Percentiles rank a stretch among this genome's conserved stretches.
phyloP scores from a whole-genome alignment of 2,329 filamentous ascomycete genomes.

The Aspergillus japonicus region DNA sequence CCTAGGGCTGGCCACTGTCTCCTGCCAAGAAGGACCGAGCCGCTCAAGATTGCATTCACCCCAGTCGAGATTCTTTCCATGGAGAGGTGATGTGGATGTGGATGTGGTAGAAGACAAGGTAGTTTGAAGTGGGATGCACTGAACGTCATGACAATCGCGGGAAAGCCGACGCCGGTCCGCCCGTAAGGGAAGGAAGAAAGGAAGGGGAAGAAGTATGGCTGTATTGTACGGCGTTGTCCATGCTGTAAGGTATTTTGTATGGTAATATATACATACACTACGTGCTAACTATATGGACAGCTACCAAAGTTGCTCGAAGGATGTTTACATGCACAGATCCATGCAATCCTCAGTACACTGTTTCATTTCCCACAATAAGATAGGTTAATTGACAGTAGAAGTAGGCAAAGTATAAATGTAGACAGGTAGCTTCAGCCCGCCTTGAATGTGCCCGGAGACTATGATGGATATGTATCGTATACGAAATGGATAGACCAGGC shows the following conservation, averaged over 20 bases:
- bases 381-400: too few relatives aligned
- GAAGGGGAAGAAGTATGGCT: not conserved
- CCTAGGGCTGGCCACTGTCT: not conserved
- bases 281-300: too few relatives aligned
- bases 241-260: too few relatives aligned
- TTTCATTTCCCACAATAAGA: too few relatives aligned
- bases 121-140: not conserved
- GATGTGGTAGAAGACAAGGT: not conserved
- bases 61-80: not conserved
- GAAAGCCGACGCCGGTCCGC: not conserved
- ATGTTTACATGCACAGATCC: too few relatives aligned
- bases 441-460: too few relatives aligned
- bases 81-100: not conserved
- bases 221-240: not conserved
- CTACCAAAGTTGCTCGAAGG: too few relatives aligned
- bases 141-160: not conserved
- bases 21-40: slow-evolving; percentile 3
- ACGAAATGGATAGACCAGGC: not conserved
- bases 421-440: too few relatives aligned
- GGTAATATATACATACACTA: not conserved
- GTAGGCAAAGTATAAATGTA: too few relatives aligned
- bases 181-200: not conserved
- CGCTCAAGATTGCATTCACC: not conserved
- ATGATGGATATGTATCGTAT: too few relatives aligned
- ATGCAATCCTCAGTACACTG: too few relatives aligned